Evolutionary conservation across 352 stramenopile genomes (phyloP), one percentile per base, ranked within the genome.

Genomic region (Pythium pyrilobum): DNA sequence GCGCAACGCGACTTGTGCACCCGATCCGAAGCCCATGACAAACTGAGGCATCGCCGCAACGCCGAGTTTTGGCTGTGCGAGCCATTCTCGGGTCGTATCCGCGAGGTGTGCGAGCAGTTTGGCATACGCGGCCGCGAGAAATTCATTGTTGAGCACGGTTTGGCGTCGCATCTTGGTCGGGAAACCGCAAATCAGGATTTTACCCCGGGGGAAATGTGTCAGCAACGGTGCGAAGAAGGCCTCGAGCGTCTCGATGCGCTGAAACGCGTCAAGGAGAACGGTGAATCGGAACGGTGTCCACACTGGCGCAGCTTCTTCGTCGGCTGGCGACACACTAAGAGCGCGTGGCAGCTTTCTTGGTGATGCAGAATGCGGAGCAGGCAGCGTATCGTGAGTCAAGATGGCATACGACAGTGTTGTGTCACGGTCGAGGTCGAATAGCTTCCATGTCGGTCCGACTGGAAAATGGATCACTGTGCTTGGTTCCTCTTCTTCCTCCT

Each of bases 51-150:
- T 66, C 5, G 67, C 77, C 5, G 65, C 81, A 11, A 82, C 27
- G 4, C 79, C 81, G 18, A 77, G n/a, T 29, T 86, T 90, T 9
- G 81, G 81, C 53, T 92, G 79, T 15, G 78, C 66, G n/a, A 86
- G 74, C 79, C 81, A 92, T 32, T 87, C 77, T 1, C 70, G 59
- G 16, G 79, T 78, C 16, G 47, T 69, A 13, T 62, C 59, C 52
- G 81, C 70, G 31, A 89, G 48, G 27, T 87, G 50, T 1, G 73
- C 49, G 6, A 92, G 64, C 21, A 92, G 42, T 33, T 71, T 67
- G 4, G 52, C 54, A 46, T 88, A 88, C 8, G 44, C 67, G 16
- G 47, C 42, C 8, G 77, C 71, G 12, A 85, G 65, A 15, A 62
- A 69, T 9, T 72, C 66, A 44, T 77, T 88, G 41, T 77, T 74